A percentile compares a stretch with the other conserved stretches of the same genome.
Conservation (phyloP, 805 yeast species). For the Spathaspora passalidarum region DNA sequence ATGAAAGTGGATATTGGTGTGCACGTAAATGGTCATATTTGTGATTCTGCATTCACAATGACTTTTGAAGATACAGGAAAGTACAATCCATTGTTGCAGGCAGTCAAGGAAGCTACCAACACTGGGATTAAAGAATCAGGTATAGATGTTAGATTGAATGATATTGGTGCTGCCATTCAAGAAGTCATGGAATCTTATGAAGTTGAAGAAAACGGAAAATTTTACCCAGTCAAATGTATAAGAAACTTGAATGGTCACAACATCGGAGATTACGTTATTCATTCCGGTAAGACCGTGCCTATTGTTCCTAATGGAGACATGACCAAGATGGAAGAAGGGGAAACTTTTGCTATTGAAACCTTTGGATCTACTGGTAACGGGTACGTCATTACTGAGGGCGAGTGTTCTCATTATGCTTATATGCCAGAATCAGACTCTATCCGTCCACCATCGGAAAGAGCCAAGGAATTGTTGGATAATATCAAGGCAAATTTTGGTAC, state of each 20-base stretch:
- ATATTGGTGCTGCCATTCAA: conserved; percentile 93
- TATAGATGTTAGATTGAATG: conserved; percentile 91
- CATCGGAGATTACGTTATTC: conserved; percentile 79
- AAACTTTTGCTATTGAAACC: conserved; percentile 96
- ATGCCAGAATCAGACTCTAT: conserved; percentile 42
- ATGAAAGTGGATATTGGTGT: conserved; percentile 97
- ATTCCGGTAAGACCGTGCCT: conserved; percentile 95
- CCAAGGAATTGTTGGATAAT: conserved; percentile 62
- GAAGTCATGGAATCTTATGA: conserved; percentile 98
- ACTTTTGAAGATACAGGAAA: conserved; percentile 66
- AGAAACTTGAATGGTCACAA: conserved; percentile 94
- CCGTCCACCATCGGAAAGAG: conserved; percentile 57
- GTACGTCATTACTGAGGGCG: conserved; percentile 81
- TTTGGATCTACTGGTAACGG: conserved; percentile 97
- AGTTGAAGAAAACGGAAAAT: conserved; percentile 83
- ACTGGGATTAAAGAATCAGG: conserved; percentile 93
- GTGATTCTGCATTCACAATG: conserved; percentile 93
- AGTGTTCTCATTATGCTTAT: conserved; percentile 89
- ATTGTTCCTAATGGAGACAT: conserved; percentile 89
- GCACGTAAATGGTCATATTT: conserved; percentile 89
- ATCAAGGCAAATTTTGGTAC: conserved; percentile 89
- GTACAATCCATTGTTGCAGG: conserved; percentile 75
- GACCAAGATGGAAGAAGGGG: conserved; percentile 99
- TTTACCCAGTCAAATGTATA: conserved; percentile 82
- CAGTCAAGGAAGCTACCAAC: conserved; percentile 90